Conservation (phyloP, 23 red algal species). For the Gracilaria caudata region DNA sequence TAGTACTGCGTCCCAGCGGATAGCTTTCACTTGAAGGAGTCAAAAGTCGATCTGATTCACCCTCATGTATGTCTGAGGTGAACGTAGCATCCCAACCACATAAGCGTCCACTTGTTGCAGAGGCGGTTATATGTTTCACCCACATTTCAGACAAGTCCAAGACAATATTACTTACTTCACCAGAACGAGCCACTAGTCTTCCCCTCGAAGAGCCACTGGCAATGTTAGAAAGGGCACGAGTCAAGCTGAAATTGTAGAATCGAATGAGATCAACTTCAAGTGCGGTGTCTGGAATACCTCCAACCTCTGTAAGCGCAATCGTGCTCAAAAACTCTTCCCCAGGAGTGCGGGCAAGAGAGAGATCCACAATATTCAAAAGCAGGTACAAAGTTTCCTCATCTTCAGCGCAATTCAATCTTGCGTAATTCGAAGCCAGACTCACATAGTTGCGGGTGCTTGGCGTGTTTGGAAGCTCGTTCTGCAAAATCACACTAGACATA, state of each 20-base stretch:
- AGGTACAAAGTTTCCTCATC: conserved; percentile 61
- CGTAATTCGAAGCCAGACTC: conserved; percentile 59
- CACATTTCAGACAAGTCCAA: conserved; percentile 60
- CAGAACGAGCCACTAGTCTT: conserved; percentile 36
- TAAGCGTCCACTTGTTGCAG: conserved; percentile 52
- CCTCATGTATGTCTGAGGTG: conserved; percentile 29
- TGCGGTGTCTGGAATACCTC: conserved; percentile 19
- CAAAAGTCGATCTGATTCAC: conserved; percentile 42
- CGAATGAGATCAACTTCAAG: conserved; percentile 41
- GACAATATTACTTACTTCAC: conserved; percentile 61
- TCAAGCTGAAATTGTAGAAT: conserved; percentile 70
- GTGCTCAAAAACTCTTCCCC: conserved; percentile 41
- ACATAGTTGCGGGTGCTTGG: conserved; percentile 60
- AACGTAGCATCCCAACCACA: conserved; percentile 55
- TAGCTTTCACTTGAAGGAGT: background rate
- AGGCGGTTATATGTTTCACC: conserved; percentile 48
- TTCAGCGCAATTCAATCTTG: conserved; percentile 40
- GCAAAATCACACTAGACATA: conserved; percentile 38
- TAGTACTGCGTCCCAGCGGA: conserved; percentile 40
- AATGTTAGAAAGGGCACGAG: conserved; percentile 36
- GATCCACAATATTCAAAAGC: conserved; percentile 53
- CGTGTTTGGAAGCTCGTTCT: conserved; percentile 58
- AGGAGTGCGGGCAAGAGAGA: conserved; percentile 43
- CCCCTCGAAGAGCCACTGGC: conserved; percentile 36
- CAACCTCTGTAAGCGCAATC: background rate